These are phyloP conservation scores for Triticum aestivum DNA, from an alignment of 176 grass and related monocot genomes.

Conservation along the genomic window DNA sequence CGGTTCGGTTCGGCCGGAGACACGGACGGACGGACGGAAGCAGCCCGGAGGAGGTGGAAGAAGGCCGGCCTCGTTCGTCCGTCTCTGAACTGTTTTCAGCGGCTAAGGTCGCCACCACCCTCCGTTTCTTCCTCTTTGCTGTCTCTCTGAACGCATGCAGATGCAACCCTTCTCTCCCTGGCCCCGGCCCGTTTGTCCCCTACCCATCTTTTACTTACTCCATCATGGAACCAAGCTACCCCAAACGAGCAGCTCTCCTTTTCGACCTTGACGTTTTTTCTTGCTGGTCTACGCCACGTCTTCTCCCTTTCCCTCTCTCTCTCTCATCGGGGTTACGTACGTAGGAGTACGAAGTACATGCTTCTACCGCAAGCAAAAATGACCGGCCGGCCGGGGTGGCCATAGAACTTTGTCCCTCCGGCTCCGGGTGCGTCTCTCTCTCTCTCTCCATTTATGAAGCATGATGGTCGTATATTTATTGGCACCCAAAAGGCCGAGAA, in stretches of 20 bases:
- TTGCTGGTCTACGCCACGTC: no score
- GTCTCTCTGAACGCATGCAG: conserved; percentile 4
- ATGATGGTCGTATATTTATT: conserved; percentile 49
- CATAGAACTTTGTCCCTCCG: not conserved
- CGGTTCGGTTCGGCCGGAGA: conserved; percentile 2
- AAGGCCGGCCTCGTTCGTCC: not conserved
- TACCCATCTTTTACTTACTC: not conserved
- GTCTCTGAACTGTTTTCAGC: not conserved
- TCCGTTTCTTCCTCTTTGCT: not conserved
- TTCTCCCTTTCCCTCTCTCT: not conserved
- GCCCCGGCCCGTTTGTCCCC: not conserved
- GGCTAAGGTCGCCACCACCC: not conserved
- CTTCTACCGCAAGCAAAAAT: conserved; percentile 33
- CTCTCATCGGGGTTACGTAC: not conserved
- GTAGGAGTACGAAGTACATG: not conserved
- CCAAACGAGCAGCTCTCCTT: no score
- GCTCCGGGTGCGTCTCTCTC: not conserved
- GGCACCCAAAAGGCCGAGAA: conserved; percentile 18
- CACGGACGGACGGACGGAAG: not conserved
- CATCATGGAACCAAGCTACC: no score
- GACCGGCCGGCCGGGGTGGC: not conserved
- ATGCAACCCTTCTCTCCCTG: no score
- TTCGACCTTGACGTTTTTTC: not conserved
- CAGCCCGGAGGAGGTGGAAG: conserved; percentile 17
- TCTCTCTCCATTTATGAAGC: conserved; percentile 37